phyloP scores from a whole-genome alignment of 441 rosid genomes.

The Gossypium trilobum region DNA sequence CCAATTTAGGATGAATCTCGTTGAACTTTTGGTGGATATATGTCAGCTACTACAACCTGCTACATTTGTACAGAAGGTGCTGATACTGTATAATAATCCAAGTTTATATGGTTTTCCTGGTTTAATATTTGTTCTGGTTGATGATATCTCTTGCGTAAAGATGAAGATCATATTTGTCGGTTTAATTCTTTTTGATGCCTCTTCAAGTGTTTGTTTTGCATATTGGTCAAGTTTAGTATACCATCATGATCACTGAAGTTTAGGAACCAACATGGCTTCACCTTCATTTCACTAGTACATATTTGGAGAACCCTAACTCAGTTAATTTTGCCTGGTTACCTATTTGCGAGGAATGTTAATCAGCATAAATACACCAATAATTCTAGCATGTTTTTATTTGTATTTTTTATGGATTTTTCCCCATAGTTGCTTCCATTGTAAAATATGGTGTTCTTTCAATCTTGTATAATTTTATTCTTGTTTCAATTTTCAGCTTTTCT shows the following conservation, averaged over 20 bases:
- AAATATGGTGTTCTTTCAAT: conserved; percentile 9
- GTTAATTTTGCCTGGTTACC: background rate
- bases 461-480: conserved; percentile 7
- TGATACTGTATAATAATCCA: conserved; percentile 17
- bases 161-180: conserved; percentile 1
- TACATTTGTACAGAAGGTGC: conserved; percentile 68
- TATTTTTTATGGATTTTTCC: background rate
- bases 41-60: conserved; percentile 72
- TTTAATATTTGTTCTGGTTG: background rate
- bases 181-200: conserved; percentile 5
- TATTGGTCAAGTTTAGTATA: background rate
- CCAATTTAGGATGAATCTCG: conserved; percentile 78
- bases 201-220: background rate
- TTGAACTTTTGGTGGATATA: conserved; percentile 83
- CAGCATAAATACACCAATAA: background rate
- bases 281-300: background rate
- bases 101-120: conserved; percentile 2
- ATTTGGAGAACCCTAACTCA: background rate
- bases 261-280: background rate
- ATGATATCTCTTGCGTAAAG: conserved; percentile 3
- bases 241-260: background rate
- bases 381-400: background rate
- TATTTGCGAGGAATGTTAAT: background rate
- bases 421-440: background rate
- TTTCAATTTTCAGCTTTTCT: conserved; percentile 48